Evolutionary conservation across 2,329 filamentous ascomycete genomes (phyloP), one percentile per base, ranked within the genome.

Genomic region (Fusarium albidum): DNA sequence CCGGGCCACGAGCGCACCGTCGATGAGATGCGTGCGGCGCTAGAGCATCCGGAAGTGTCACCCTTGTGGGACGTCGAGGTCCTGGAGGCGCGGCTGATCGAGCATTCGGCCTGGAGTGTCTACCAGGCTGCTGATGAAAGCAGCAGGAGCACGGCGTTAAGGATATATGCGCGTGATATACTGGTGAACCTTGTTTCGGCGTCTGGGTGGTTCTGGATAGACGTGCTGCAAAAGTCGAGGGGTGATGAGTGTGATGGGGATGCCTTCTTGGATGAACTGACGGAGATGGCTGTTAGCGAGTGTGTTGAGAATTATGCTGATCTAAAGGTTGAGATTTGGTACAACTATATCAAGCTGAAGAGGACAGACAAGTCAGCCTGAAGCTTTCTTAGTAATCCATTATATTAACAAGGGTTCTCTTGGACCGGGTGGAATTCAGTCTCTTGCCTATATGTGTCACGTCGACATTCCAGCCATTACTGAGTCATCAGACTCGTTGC

Each of bases 321-420:
- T n/a, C 54, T 44, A 0, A 56, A 55, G 17, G 21, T 29, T 14
- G 38, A 55, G 13, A 55, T 56, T 27, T 56, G 50, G 53, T 55
- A 48, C 1, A 55, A 49, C 3, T 40, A 56, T 5, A 3, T 49
- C 2, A 44, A 15, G 4, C 39, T 55, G 0, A 49, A 17, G n/a
- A 39, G 49, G 11, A 54, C 40, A 2, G 12, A 25, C 9, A 13
- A 25, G 15, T 7, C 21, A 21, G 21, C 21, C 21, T 21, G 21
- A 21, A 7, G 21, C 4, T 21, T 21, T 21, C 21, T 21, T 21
- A n/a, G n/a, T n/a, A n/a, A n/a, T n/a, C n/a, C n/a, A 7, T 21
- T 21, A 21, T 21, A 21, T 21, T 7, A 21, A 21, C 21, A 4
- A 21, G 4, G 5, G 21, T 21, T 21, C 21, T 21, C 21, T 5